Conservation (phyloP, 148 eudicot genomes). For the Chenopodium berlandieri region DNA sequence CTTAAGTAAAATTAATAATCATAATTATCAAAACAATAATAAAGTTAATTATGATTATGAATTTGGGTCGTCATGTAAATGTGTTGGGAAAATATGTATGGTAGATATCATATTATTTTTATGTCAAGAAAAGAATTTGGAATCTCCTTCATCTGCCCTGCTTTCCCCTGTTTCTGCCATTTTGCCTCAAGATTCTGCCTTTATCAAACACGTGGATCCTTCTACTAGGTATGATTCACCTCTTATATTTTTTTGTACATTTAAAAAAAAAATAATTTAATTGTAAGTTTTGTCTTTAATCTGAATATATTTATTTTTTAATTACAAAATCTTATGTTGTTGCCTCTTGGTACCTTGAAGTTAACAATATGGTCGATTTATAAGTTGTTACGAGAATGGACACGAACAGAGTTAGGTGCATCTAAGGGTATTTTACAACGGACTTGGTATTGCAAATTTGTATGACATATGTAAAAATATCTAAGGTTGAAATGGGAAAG, state of each 20-base stretch:
- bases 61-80: slow-evolving; percentile 37
- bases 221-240: slow-evolving; percentile 50
- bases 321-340: too few relatives aligned
- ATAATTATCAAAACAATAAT: not conserved
- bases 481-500: too few relatives aligned
- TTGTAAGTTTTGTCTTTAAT: not conserved
- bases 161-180: slow-evolving; percentile 61
- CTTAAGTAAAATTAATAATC: too few relatives aligned
- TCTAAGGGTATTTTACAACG: too few relatives aligned
- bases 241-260: not conserved
- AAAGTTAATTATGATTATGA: not conserved
- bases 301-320: not conserved
- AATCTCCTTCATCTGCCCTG: slow-evolving; percentile 53
- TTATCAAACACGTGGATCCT: slow-evolving; percentile 61
- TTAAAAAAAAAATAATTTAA: not conserved
- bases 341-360: not conserved
- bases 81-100: slow-evolving; percentile 75
- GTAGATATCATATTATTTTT: slow-evolving; percentile 70
- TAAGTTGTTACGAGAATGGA: too few relatives aligned
- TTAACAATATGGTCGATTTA: too few relatives aligned
- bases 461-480: too few relatives aligned
- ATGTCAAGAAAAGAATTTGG: slow-evolving; percentile 46
- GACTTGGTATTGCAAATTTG: too few relatives aligned
- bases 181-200: slow-evolving; percentile 28
- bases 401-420: too few relatives aligned